These are phyloP conservation scores for Haplographium delicatum DNA, from an alignment of 495 filamentous ascomycete genomes.

Conservation along the genomic window DNA sequence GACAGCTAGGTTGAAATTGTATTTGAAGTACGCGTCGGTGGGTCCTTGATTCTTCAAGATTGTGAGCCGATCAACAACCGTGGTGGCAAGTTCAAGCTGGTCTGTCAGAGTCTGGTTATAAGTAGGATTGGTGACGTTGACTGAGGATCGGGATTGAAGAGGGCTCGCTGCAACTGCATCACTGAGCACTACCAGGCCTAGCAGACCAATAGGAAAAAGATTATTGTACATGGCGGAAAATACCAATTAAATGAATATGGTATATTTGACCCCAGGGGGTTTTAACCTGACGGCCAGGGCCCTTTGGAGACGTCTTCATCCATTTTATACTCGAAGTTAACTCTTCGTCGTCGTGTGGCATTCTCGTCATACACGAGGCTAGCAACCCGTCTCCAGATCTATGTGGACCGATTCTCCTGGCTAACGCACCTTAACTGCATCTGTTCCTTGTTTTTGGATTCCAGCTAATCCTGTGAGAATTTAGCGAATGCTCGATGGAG, in stretches of 20 bases:
- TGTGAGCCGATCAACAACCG: constrained; percentile 6
- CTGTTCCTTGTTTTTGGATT: not conserved
- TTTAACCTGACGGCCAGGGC: too few relatives aligned
- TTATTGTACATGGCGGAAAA: not conserved
- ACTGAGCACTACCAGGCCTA: not conserved
- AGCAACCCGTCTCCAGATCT: not conserved
- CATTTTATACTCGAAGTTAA: not conserved
- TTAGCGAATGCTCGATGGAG: too few relatives aligned
- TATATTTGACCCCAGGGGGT: too few relatives aligned
- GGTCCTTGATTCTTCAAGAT: constrained; percentile 2
- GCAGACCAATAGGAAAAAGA: not conserved
- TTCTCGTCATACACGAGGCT: not conserved
- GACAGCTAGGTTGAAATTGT: constrained; percentile 4
- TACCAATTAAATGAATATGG: too few relatives aligned
- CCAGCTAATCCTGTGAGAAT: too few relatives aligned
- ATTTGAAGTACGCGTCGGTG: constrained; percentile 2
- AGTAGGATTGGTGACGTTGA: not conserved
- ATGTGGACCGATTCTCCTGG: not conserved
- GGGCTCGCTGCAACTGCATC: not conserved
- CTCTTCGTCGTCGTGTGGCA: not conserved
- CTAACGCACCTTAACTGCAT: not conserved
- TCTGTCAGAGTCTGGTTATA: not conserved
- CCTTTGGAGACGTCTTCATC: not conserved
- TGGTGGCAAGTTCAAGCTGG: not conserved
- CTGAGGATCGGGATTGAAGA: not conserved